phyloP scores from a whole-genome alignment of 1,284 basidiomycete genomes.

The Pulveroboletus sp. region DNA sequence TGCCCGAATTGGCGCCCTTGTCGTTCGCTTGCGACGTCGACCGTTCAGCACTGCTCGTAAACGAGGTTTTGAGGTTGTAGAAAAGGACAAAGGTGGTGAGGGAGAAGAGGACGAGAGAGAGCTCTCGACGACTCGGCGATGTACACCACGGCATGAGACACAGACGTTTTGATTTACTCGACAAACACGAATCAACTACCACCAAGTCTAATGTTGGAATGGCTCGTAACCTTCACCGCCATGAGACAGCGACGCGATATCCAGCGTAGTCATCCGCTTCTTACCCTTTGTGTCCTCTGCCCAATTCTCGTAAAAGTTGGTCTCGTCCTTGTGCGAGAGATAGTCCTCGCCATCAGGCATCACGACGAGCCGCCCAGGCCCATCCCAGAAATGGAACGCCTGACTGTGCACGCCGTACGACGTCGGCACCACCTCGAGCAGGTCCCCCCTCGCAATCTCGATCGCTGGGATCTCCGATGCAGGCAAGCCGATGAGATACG shows the following conservation, averaged over 20 bases:
- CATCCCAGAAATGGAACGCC: slow-evolving; percentile 92
- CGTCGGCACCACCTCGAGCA: slow-evolving; percentile 87
- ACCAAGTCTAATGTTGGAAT: slow-evolving; percentile 6
- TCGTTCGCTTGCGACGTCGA: slow-evolving; percentile 11
- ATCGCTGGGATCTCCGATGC: slow-evolving; percentile 96
- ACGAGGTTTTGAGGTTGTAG: slow-evolving; percentile 64
- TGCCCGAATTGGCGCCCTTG: slow-evolving; percentile 38
- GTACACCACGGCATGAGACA: slow-evolving; percentile 52
- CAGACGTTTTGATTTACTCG: not conserved
- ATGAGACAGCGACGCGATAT: slow-evolving; percentile 27
- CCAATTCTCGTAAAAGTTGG: slow-evolving; percentile 85
- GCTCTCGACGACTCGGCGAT: slow-evolving; percentile 64
- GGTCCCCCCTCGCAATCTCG: slow-evolving; percentile 88
- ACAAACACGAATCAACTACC: not conserved
- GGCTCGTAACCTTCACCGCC: slow-evolving; percentile 10
- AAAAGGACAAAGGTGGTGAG: slow-evolving; percentile 62
- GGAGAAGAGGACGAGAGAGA: slow-evolving; percentile 60
- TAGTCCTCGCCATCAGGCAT: slow-evolving; percentile 44
- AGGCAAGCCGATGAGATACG: slow-evolving; percentile 92
- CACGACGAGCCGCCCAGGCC: slow-evolving; percentile 63
- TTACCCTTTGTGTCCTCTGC: slow-evolving; percentile 81
- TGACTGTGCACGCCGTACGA: slow-evolving; percentile 88
- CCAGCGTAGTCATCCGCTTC: slow-evolving; percentile 42
- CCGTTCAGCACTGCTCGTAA: slow-evolving; percentile 44
- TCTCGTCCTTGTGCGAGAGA: slow-evolving; percentile 52